Conservation (phyloP, 208 protist species). For the Leishmania major region DNA sequence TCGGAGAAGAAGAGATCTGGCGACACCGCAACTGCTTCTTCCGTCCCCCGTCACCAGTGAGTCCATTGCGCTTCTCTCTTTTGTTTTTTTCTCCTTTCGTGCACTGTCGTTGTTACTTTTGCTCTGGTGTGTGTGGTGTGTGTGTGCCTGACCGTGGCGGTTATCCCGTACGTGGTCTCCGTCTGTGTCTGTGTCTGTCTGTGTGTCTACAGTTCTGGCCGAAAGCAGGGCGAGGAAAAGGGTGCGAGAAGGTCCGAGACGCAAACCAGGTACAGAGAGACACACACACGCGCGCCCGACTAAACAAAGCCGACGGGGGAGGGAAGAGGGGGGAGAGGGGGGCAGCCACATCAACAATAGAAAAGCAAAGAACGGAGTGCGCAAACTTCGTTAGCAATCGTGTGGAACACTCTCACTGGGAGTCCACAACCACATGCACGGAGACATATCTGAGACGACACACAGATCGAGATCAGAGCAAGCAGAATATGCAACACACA, state of each 20-base stretch:
- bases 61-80: neutral
- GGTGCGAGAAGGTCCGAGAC: neutral
- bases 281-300: neutral
- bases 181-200: neutral
- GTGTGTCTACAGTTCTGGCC: neutral
- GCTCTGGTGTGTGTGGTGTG: neutral
- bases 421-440: neutral
- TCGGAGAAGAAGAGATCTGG: neutral
- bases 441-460: too few relatives aligned
- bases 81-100: neutral
- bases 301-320: neutral
- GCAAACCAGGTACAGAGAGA: too few relatives aligned
- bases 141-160: neutral
- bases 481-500: neutral
- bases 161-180: neutral
- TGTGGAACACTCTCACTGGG: neutral
- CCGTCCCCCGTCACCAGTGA: neutral
- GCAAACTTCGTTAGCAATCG: neutral
- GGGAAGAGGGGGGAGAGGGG: too few relatives aligned
- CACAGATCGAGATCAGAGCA: too few relatives aligned
- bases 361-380: neutral
- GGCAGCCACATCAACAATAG: neutral
- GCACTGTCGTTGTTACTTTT: too few relatives aligned
- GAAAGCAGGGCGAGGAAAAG: neutral
- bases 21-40: neutral